phyloP scores from a whole-genome alignment of 176 grass and related monocot genomes.

The Musa beccarii region DNA sequence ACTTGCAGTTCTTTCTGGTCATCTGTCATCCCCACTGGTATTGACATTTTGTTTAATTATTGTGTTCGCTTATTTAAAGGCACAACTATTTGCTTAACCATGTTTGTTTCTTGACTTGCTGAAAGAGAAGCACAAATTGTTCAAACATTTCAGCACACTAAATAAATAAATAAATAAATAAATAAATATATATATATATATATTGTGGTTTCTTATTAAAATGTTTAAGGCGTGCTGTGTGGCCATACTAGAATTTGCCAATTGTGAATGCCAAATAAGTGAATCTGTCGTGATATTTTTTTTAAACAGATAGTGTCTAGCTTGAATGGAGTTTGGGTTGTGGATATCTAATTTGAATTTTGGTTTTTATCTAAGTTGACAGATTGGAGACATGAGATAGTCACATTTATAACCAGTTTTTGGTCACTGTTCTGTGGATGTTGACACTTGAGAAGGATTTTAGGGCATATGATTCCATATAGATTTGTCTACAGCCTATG shows the following conservation, averaged over 20 bases:
- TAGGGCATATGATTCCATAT: too few species aligned
- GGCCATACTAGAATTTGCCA: neutral
- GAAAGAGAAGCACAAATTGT: neutral
- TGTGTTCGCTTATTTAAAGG: neutral
- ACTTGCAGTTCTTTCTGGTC: conserved; percentile 4
- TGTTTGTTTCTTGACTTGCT: neutral
- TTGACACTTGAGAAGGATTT: too few species aligned
- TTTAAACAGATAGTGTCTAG: neutral
- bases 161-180: too few species aligned
- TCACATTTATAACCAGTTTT: neutral
- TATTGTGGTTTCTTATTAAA: too few species aligned
- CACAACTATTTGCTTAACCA: neutral
- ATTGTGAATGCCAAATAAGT: neutral
- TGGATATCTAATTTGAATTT: neutral
- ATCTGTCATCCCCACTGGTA: conserved; percentile 60
- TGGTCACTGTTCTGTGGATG: too few species aligned
- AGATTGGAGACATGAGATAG: neutral
- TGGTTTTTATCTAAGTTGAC: neutral
- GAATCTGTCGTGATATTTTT: neutral
- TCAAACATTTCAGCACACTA: neutral
- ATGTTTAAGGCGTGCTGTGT: neutral
- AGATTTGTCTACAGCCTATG: too few species aligned
- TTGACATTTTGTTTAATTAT: conserved; percentile 5
- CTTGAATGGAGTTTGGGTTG: neutral
- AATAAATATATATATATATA: too few species aligned